A percentile compares a stretch with the other conserved stretches of the same genome.
These are phyloP conservation scores for Globisporangium recalcitrans DNA, from an alignment of 352 stramenopile species.

Conservation along the genomic window DNA sequence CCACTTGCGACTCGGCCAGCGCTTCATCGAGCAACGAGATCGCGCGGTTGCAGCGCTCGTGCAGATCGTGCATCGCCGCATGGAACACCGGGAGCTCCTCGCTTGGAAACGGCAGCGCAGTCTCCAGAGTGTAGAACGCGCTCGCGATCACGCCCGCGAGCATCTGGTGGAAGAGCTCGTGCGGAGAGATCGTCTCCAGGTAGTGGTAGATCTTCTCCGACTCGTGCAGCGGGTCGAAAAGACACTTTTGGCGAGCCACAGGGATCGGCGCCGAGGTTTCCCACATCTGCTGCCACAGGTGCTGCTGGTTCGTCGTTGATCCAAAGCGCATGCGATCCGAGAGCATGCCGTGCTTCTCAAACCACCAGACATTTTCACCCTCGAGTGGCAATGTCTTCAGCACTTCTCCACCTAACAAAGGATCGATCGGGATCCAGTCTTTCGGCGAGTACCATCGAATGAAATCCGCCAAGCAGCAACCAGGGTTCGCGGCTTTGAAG, in stretches of 20 bases:
- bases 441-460: constrained; percentile 84
- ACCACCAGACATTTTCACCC: constrained; percentile 56
- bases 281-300: constrained; percentile 81
- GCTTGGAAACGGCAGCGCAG: constrained; percentile 29
- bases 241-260: constrained; percentile 51
- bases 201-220: constrained; percentile 82
- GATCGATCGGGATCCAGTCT: constrained; percentile 60
- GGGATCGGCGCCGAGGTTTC: constrained; percentile 41
- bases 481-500: constrained; percentile 79
- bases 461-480: constrained; percentile 64
- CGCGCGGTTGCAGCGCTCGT: constrained; percentile 33
- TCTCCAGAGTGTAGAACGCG: constrained; percentile 52
- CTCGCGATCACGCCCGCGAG: constrained; percentile 54
- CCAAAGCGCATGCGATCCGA: constrained; percentile 67
- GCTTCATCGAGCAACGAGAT: constrained; percentile 61
- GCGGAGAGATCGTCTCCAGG: constrained; percentile 69
- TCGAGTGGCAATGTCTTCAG: constrained; percentile 31
- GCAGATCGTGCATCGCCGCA: constrained; percentile 31
- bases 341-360: constrained; percentile 61
- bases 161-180: constrained; percentile 82
- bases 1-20: constrained; percentile 56
- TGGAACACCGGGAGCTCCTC: constrained; percentile 34
- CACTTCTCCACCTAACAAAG: constrained; percentile 17
- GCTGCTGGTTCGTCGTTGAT: constrained; percentile 31
- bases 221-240: constrained; percentile 71